Base-by-base conservation (phyloP, 2,329 filamentous ascomycete genomes). In the Aureobasidium sp. region DNA sequence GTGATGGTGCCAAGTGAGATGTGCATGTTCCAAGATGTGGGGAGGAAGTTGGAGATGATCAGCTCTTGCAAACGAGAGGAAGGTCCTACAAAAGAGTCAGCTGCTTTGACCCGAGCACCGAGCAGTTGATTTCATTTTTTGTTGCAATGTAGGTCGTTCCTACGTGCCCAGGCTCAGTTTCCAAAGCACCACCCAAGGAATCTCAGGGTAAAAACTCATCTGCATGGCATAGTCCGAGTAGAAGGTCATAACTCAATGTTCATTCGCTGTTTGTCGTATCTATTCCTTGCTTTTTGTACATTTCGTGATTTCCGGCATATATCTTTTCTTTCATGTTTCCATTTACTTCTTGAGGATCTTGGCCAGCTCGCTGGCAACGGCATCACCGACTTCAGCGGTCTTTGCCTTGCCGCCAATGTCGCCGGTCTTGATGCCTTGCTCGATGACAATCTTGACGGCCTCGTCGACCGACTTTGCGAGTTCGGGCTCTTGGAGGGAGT, bases 361-460 rank as follows among this genome's bases (percentile, higher is more conserved):
- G 73, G 83, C 80, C 61, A 96, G 77, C 78, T 95, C 86, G 50
- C 81, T 81, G 1, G 86, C 85, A 64, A 96, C 80, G 1, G 89
- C 89, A 74, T 96, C 89, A 62, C 91, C 90, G n/a, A 90, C 87
- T 69, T 94, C 84, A 46, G 74, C 78, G 5, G 93, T 97, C 64
- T 80, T 84, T 11, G 85, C 80, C 58, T 75, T 82, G 61, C 94
- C 93, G 50, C 90, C 90, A 66, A 97, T 88, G 72, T 97, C 93
- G 72, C 83, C 87, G 17, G 93, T 96, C 64, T 85, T 81, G 50
- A 92, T 75, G 37, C 90, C 90, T 59, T 79, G 81, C 73, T 96
- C 91, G 64, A 96, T 87, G 55, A 89, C 87, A 60, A 81, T 83
- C 71, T 84, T 83, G 54, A 96, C 91, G 3, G 92, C 91, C 62